Conservation (phyloP, 345 rosid species). For the Gynandropsis gynandra region DNA sequence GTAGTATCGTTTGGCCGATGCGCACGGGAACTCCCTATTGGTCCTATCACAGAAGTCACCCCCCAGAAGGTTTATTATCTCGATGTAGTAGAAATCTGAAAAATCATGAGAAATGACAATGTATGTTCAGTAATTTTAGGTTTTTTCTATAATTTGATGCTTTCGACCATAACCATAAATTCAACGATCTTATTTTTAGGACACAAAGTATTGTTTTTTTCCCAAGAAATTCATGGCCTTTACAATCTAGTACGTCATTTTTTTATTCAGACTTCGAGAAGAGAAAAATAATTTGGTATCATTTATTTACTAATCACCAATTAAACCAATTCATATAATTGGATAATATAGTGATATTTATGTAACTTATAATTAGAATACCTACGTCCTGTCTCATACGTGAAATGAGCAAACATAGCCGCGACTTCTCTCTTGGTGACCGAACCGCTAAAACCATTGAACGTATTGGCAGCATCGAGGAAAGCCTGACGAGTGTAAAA, state of each 20-base stretch:
- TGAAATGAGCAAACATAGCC: slow-evolving; percentile 46
- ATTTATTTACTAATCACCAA: too few relatives aligned
- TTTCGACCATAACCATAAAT: too few relatives aligned
- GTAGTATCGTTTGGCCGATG: slow-evolving; percentile 38
- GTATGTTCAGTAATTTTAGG: background rate
- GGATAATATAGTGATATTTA: too few relatives aligned
- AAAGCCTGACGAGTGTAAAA: slow-evolving; percentile 39
- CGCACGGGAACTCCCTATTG: slow-evolving; percentile 42
- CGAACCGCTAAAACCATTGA: slow-evolving; percentile 15
- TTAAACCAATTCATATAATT: too few relatives aligned
- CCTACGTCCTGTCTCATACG: slow-evolving; percentile 47
- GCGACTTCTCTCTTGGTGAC: slow-evolving; percentile 43
- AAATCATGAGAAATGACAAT: background rate
- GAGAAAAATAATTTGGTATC: too few relatives aligned
- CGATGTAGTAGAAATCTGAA: slow-evolving; percentile 54
- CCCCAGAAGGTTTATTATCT: slow-evolving; percentile 44
- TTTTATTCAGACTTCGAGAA: too few relatives aligned
- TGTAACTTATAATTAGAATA: too few relatives aligned
- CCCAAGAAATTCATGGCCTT: too few relatives aligned
- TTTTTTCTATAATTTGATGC: too few relatives aligned
- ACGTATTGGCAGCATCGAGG: slow-evolving; percentile 25
- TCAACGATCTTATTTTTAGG: too few relatives aligned
- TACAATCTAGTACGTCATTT: too few relatives aligned
- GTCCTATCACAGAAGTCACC: slow-evolving; percentile 34
- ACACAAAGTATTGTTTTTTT: too few relatives aligned